Conservation (phyloP, 495 filamentous ascomycete species). For the Aspergillus taichungensis region DNA sequence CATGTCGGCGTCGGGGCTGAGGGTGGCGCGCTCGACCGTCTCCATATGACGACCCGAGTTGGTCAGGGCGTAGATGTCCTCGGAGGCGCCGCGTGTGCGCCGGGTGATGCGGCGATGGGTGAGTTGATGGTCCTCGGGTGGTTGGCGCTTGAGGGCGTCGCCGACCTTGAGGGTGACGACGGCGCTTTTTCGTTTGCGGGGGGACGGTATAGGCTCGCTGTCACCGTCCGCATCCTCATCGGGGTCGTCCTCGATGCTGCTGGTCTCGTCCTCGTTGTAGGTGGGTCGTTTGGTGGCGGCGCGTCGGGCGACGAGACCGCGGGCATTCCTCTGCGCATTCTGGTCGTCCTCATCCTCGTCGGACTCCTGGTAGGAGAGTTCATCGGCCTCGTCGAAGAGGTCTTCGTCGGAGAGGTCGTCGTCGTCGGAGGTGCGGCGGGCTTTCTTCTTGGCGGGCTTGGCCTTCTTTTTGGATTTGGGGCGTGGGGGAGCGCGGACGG, state of each 20-base stretch:
- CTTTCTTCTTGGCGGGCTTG: slow-evolving; percentile 40
- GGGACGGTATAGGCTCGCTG: slow-evolving; percentile 9
- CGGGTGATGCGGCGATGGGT: slow-evolving; percentile 48
- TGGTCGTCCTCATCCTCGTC: slow-evolving; percentile 56
- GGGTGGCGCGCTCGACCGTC: slow-evolving; percentile 50
- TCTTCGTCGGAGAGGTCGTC: slow-evolving; percentile 63
- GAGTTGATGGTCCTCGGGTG: slow-evolving; percentile 14
- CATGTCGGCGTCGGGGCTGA: slow-evolving; percentile 52
- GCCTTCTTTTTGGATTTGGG: slow-evolving; percentile 33
- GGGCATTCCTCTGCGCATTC: slow-evolving; percentile 53
- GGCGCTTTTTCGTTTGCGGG: slow-evolving; percentile 24
- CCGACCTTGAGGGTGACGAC: slow-evolving; percentile 39
- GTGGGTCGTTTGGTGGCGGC: slow-evolving; percentile 41
- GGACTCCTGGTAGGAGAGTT: slow-evolving; percentile 48
- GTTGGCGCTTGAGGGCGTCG: slow-evolving; percentile 22
- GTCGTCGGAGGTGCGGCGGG: slow-evolving; percentile 50
- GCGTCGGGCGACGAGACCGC: slow-evolving; percentile 61
- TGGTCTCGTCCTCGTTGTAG: slow-evolving; percentile 25
- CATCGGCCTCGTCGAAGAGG: slow-evolving; percentile 49
- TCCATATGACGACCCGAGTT: slow-evolving; percentile 68
- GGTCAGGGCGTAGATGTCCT: slow-evolving; percentile 56
- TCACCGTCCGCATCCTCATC: slow-evolving; percentile 24
- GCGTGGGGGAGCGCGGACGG: slow-evolving; percentile 23
- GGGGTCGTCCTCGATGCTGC: slow-evolving; percentile 26
- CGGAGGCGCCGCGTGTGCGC: slow-evolving; percentile 47